Base-by-base conservation (phyloP, 805 yeast species). In the Monosporozyma solicola region DNA sequence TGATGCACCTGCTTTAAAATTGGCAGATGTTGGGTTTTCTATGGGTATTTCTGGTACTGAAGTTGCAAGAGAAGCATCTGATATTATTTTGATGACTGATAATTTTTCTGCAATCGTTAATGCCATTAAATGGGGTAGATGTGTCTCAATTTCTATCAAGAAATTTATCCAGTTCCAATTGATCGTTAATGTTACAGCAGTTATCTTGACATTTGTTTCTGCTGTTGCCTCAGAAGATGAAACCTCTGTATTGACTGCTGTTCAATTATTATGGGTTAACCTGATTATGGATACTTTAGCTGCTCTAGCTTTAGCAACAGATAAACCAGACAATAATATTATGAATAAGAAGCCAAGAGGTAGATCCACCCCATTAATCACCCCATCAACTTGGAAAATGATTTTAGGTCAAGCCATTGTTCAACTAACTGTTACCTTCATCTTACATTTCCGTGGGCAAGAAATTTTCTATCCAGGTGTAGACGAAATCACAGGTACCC, bases 31-130 rank as follows among this genome's bases (percentile, higher is more conserved):
- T 54, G 99, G 99, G 1, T 92, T 94, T 66, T 87, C 98, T 2
- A 94, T 94, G 99, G 99, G 99, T 59, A 88, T 91, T 55, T 79
- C 96, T 8, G 99, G 99, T 59, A 94, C 99, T 2, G 99, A 94
- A 71, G 98, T 94, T 56, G 99, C 99, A 9, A 82, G 97, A 69
- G 99, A 94, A 67, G 99, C 99, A 7, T 87, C 92, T 9, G 96
- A 88, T 71, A 88, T 88, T 60, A 87, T 88, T 59, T 77, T 88
- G 57, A 88, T 88, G 94, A 91, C 92, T 47, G 96, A 94, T 72
- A 95, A 94, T 72, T 94, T 94, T 66, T 76, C 88, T 5, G 91
- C 95, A 45, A 94, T 94, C 69, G 98, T 94, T 47, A 87, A 88
- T 67, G 99, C 99, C 24, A 87, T 94, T 63, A 87, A 89, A 70